A percentile compares a stretch with the other conserved stretches of the same genome.
Conservation (phyloP, 495 filamentous ascomycete species). For the Chaetomium tenue region DNA sequence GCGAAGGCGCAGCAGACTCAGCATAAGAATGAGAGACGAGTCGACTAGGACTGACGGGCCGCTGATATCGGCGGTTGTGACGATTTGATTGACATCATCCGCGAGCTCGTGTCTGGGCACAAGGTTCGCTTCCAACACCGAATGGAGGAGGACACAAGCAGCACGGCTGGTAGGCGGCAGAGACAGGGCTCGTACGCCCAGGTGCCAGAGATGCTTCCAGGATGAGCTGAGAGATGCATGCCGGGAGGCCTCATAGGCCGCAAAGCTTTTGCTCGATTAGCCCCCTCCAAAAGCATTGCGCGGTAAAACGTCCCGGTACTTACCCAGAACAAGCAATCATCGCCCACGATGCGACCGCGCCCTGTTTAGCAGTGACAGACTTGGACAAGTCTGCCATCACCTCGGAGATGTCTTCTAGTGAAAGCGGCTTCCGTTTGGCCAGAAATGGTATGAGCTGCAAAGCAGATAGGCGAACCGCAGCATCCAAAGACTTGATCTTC, state of each 20-base stretch:
- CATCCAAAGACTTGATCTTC: constrained; percentile 56
- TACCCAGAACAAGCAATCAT: constrained; percentile 65
- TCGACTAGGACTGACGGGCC: constrained; percentile 80
- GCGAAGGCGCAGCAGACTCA: constrained; percentile 57
- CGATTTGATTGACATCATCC: constrained; percentile 64
- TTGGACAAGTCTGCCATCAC: constrained; percentile 38
- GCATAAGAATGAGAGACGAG: constrained; percentile 72
- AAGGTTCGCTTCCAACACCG: constrained; percentile 61
- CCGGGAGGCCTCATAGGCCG: constrained; percentile 20
- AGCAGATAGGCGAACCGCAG: constrained; percentile 59
- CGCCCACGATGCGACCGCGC: constrained; percentile 46
- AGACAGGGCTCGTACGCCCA: constrained; percentile 66
- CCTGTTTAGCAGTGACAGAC: constrained; percentile 41
- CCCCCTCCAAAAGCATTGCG: neutral
- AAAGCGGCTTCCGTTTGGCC: constrained; percentile 40
- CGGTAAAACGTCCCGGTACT: constrained; percentile 13
- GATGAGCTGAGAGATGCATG: constrained; percentile 30
- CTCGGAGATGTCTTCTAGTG: constrained; percentile 42
- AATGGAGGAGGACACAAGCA: constrained; percentile 72
- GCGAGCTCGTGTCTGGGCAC: constrained; percentile 61
- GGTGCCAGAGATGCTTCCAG: constrained; percentile 77
- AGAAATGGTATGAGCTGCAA: constrained; percentile 81
- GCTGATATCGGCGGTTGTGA: constrained; percentile 72
- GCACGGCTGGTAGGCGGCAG: constrained; percentile 70
- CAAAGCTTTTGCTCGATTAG: constrained; percentile 28